Conservation (phyloP, 768 basidiomycete species). For the Neoboletus brunneissimus region DNA sequence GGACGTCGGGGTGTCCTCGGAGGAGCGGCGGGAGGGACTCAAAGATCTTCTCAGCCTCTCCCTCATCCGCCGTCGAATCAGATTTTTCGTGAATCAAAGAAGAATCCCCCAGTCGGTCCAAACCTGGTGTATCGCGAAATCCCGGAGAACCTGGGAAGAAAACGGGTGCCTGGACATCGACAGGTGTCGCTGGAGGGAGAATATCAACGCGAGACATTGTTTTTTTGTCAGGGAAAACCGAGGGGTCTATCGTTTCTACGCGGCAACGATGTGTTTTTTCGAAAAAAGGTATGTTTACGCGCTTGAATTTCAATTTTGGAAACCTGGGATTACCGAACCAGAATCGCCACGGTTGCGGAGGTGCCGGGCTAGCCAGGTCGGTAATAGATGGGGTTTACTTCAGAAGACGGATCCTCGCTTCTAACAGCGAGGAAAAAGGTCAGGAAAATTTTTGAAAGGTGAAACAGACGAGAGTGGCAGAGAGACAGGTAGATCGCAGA, state of each 20-base stretch:
- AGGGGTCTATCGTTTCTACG: slow-evolving; percentile 24
- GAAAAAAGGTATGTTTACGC: slow-evolving; percentile 23
- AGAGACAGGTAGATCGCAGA: slow-evolving; percentile 8
- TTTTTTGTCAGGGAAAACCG: slow-evolving; percentile 25
- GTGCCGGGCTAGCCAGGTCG: slow-evolving; percentile 62
- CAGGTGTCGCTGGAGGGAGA: slow-evolving; percentile 33
- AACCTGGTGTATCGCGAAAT: slow-evolving; percentile 22
- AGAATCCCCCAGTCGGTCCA: slow-evolving; percentile 8
- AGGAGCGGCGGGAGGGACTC: slow-evolving; percentile 64
- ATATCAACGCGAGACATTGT: slow-evolving; percentile 60
- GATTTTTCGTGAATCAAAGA: slow-evolving; percentile 43
- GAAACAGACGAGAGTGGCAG: slow-evolving; percentile 6
- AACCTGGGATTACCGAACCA: slow-evolving; percentile 65
- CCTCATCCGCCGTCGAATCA: slow-evolving; percentile 38
- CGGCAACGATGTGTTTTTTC: slow-evolving; percentile 25
- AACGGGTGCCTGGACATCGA: slow-evolving; percentile 31
- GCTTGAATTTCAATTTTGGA: slow-evolving; percentile 26
- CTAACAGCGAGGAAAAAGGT: slow-evolving; percentile 60
- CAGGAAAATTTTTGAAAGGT: slow-evolving; percentile 36
- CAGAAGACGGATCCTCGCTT: slow-evolving; percentile 71
- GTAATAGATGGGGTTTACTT: slow-evolving; percentile 43
- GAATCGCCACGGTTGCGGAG: slow-evolving; percentile 69
- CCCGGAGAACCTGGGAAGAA: slow-evolving; percentile 28
- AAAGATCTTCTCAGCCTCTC: slow-evolving; percentile 48
- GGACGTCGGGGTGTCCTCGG: slow-evolving; percentile 68